Conservation (phyloP, 805 yeast species). For the Kluyveromyces nonfermentans region DNA sequence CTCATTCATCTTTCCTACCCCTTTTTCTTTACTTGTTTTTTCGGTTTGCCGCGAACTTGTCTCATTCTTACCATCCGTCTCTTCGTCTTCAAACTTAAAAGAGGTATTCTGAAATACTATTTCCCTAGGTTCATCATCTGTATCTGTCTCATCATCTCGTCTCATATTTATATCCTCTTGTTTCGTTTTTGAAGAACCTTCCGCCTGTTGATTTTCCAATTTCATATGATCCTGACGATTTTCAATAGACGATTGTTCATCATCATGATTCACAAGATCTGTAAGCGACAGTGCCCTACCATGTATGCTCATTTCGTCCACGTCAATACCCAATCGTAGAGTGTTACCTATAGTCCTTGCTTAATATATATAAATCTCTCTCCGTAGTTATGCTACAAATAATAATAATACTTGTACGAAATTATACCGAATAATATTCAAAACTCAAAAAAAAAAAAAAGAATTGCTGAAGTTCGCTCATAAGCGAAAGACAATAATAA, state of each 20-base stretch:
- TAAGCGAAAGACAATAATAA: not conserved
- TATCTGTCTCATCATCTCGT: constrained; percentile 26
- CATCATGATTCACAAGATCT: constrained; percentile 30
- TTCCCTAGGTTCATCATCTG: constrained; percentile 24
- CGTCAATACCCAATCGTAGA: too few relatives aligned
- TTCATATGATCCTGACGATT: not conserved
- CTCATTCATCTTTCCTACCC: not conserved
- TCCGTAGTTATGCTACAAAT: not conserved
- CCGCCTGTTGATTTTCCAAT: not conserved
- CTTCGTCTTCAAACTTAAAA: constrained; percentile 26
- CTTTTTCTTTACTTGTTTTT: not conserved
- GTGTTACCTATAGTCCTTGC: too few relatives aligned
- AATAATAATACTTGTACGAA: not conserved
- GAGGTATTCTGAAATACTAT: constrained; percentile 16
- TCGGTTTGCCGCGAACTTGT: not conserved
- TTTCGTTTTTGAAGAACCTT: not conserved
- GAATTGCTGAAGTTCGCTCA: not conserved
- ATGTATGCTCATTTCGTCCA: constrained; percentile 4
- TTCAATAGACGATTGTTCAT: constrained; percentile 1
- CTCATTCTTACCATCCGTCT: constrained; percentile 6
- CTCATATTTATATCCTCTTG: too few relatives aligned
- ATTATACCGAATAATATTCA: not conserved
- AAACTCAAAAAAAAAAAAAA: not conserved
- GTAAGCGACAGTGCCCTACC: constrained; percentile 27
- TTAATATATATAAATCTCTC: not conserved